phyloP scores from a whole-genome alignment of 371 early-diverging fungal genomes.

The Apophysomyces trapeziformis region DNA sequence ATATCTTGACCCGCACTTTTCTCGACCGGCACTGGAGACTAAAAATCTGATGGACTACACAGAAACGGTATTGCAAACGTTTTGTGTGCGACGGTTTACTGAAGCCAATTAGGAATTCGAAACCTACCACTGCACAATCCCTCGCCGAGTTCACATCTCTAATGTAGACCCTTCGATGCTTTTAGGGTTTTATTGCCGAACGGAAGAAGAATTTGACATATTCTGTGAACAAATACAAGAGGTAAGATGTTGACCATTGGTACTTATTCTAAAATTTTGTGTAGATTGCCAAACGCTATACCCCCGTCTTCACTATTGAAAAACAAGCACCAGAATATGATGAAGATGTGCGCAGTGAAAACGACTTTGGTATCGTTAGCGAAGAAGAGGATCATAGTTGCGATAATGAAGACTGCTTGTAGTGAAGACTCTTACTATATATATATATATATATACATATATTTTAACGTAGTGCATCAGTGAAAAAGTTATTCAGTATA shows the following conservation, averaged over 20 bases:
- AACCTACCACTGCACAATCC: constrained; percentile 83
- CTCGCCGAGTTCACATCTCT: constrained; percentile 73
- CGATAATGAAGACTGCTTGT: constrained; percentile 14
- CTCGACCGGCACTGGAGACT: constrained; percentile 69
- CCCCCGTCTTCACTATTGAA: constrained; percentile 71
- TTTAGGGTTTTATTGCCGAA: constrained; percentile 85
- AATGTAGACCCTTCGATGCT: constrained; percentile 93
- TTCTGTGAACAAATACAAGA: constrained; percentile 59
- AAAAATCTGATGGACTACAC: constrained; percentile 57
- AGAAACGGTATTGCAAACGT: constrained; percentile 38
- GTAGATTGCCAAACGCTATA: constrained; percentile 48
- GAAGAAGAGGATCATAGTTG: constrained; percentile 43
- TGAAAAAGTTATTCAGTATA: neutral
- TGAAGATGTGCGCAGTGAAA: constrained; percentile 59
- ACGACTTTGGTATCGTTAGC: constrained; percentile 56
- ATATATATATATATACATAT: neutral
- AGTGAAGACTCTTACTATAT: neutral
- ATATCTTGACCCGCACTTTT: constrained; percentile 94
- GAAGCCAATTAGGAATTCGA: constrained; percentile 60
- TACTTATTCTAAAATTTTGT: neutral
- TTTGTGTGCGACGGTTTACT: neutral
- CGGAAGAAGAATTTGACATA: constrained; percentile 65
- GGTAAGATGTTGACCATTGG: constrained; percentile 32
- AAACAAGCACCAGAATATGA: constrained; percentile 70
- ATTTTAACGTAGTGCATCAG: constrained; percentile 2